Base-by-base conservation (phyloP, 257 asterid genomes). In the Hygrophila difformis region DNA sequence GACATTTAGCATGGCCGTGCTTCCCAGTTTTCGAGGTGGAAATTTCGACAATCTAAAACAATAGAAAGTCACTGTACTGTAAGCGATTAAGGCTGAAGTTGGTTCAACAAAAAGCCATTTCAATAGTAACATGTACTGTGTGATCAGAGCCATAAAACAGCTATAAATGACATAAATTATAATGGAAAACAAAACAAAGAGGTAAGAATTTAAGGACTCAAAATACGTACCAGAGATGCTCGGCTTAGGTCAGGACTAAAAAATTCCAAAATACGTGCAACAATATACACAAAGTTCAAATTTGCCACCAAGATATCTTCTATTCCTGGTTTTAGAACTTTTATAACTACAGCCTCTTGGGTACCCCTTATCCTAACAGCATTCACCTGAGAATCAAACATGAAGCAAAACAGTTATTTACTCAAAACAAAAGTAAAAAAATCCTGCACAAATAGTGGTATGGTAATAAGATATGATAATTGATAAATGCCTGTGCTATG, bases 301-400 rank as follows among this genome's bases (percentile, higher is more conserved):
- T 89, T 96, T 29, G 98, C 98, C 18, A 85, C 88, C 62, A 89
- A 72, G 47, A 77, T 61, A 58, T 89, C 96, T 61, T 85, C 81
- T 50, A 85, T 82, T 60, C 98, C 98, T 44, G 98, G 98, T 68
- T 89, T 89, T 65, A 89, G 75, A 56, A 89, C 96, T 74, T 89
- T 89, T 68, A 89, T 75, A 51, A 85, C 98, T 39, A 89, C 98
- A 74, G 82, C 93, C 62, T 89, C 96, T 66, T 60, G 72, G 46
- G 88, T 67, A 35, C 54, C 92, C 70, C 74, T 89, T 61, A 89
- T 59, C 74, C 87, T 82, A 62, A 96, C 98, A 58, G 75, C 84
- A 66, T 89, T 96, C 60, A 89, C 98, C 98, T 89, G 82, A 49
- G 62, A 53, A 57, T 38, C 35, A 64, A 39, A 53, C 45, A 38